A percentile compares a stretch with the other conserved stretches of the same genome.
Evolutionary conservation across 2,329 filamentous ascomycete genomes (phyloP).

Genomic region (Didymella glomerata): DNA sequence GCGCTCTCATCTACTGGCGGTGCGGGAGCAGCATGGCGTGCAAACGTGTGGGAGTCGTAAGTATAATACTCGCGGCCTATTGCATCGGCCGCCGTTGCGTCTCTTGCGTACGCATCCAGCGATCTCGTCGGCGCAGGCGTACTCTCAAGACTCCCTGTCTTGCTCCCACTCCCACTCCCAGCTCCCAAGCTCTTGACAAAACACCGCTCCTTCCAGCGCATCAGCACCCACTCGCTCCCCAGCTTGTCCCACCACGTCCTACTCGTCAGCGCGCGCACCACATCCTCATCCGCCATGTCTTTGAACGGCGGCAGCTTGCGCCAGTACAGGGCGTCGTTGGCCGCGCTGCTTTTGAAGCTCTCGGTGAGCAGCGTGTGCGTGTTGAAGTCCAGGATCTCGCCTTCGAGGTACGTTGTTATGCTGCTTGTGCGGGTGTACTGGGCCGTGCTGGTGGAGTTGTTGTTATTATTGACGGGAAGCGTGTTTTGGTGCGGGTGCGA

Average conservation of each 20-base stretch:
- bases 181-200: conserved; percentile 53
- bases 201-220: conserved; percentile 65
- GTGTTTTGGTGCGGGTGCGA: conserved; percentile 49
- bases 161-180: background rate
- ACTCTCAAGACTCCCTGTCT: background rate
- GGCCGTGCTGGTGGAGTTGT: conserved; percentile 18
- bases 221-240: conserved; percentile 61
- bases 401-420: conserved; percentile 73
- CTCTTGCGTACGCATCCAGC: too few species aligned
- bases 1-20: background rate
- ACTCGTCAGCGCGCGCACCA: conserved; percentile 56
- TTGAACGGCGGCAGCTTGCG: conserved; percentile 58
- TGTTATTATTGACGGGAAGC: too few species aligned
- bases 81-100: too few species aligned
- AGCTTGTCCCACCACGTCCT: conserved; percentile 49
- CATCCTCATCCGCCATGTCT: conserved; percentile 50
- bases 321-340: conserved; percentile 60
- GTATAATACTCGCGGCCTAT: background rate
- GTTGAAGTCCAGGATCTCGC: conserved; percentile 71
- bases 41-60: conserved; percentile 14
- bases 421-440: conserved; percentile 50
- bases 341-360: conserved; percentile 55
- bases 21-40: conserved; percentile 1
- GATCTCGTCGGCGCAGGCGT: too few species aligned
- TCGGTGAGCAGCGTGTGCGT: conserved; percentile 62